Conservation (phyloP, 176 grass and related monocot genomes). For the Thinopyrum elongatum region DNA sequence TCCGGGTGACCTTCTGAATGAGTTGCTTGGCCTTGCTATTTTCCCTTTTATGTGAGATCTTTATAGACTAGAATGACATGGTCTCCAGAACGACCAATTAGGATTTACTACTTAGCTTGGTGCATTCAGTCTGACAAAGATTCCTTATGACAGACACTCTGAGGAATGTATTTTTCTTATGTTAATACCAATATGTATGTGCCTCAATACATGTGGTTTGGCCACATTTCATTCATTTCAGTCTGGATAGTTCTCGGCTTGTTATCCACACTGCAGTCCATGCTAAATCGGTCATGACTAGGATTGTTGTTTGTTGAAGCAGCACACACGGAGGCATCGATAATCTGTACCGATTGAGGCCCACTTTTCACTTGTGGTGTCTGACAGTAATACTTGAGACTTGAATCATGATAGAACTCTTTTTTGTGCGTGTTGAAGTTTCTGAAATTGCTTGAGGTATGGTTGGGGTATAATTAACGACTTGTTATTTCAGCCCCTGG, state of each 20-base stretch:
- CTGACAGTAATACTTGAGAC: neutral
- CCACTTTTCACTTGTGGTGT: neutral
- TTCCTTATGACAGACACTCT: too few species aligned
- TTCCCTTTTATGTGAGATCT: neutral
- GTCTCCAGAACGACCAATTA: neutral
- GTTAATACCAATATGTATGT: neutral
- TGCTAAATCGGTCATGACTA: neutral
- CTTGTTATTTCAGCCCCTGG: neutral
- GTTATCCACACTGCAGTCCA: neutral
- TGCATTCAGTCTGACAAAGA: too few species aligned
- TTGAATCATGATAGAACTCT: neutral
- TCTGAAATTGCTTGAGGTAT: neutral
- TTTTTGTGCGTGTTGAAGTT: neutral
- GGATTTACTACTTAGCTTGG: neutral
- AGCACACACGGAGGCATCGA: neutral
- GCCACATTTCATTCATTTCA: neutral
- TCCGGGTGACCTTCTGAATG: constrained; percentile 1
- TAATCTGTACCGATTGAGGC: neutral
- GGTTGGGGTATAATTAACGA: neutral
- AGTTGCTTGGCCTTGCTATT: neutral
- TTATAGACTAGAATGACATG: neutral
- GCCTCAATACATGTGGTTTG: neutral
- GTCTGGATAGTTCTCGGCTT: neutral
- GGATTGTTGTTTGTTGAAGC: neutral
- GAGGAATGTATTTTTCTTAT: neutral